These are phyloP conservation scores for Sordariomycetes sp. DNA, from an alignment of 2,329 filamentous ascomycete genomes.

Conservation along the genomic window DNA sequence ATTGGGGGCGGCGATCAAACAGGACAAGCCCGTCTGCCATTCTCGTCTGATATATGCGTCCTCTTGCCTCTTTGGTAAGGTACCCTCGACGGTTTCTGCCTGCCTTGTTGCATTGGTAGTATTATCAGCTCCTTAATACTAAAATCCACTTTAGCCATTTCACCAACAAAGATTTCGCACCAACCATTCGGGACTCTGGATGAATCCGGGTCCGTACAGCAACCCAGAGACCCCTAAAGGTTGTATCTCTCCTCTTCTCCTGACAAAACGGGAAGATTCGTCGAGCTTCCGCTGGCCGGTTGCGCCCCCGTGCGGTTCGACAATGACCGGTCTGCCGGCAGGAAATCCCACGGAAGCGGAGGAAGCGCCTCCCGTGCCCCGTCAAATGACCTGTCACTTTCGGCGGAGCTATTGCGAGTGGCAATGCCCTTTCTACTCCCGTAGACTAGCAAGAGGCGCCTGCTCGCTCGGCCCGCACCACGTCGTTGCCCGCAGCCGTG, in stretches of 20 bases:
- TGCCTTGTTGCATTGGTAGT: too few species aligned
- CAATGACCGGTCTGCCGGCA: neutral
- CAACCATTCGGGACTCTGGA: neutral
- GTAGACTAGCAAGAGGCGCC: neutral
- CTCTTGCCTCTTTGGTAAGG: neutral
- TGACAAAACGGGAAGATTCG: too few species aligned
- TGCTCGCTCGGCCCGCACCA: neutral
- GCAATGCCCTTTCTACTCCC: neutral
- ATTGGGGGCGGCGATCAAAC: neutral
- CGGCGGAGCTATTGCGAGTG: neutral
- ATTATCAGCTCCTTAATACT: neutral
- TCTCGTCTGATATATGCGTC: neutral
- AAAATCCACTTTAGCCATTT: neutral
- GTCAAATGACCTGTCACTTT: neutral
- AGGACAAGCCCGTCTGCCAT: neutral
- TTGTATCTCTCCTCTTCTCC: neutral
- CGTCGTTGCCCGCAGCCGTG: neutral
- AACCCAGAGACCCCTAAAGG: neutral
- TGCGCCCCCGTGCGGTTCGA: neutral
- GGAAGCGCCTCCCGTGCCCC: neutral
- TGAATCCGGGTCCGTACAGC: neutral
- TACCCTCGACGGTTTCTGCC: neutral
- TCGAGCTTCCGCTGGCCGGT: neutral
- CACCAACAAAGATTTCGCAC: neutral
- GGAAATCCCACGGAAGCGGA: neutral